Base-by-base conservation (phyloP, 2,329 filamentous ascomycete species). In the Chrysosporium keratinophilum region DNA sequence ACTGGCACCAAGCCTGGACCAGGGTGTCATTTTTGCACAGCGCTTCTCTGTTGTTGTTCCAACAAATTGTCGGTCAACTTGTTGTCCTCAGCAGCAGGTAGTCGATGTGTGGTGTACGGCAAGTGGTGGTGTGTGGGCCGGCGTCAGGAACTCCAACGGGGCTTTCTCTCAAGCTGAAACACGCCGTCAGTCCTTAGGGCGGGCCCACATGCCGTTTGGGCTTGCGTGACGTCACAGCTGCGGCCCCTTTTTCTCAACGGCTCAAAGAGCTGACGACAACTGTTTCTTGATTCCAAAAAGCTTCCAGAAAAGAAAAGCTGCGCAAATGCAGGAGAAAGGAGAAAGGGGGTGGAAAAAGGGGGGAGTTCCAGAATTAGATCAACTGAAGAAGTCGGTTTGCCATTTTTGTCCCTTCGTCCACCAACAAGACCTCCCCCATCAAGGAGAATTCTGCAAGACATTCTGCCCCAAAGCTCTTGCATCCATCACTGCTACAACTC, bases 111-210 rank as follows among this genome's bases (percentile, higher is more conserved):
- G n/a, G n/a, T n/a, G n/a, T n/a, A n/a, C n/a, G n/a, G n/a, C n/a
- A n/a, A n/a, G n/a, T n/a, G n/a, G n/a, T n/a, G n/a, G 43, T 28
- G 43, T 34, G 43, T 14, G 12, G 43, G 33, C 42, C n/a, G 3
- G 1, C 44, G n/a, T 37, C 10, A 37, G 31, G 33, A 37, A 37
- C 10, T 34, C 50, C 28, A 52, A 51, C 49, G 19, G 37, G 49
- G 49, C 49, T 45, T 7, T 11, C 15, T n/a, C 33, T 39, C 14
- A 40, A 39, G 15, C 31, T 52, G 50, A 52, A 52, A 52, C 50
- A 52, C 50, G 50, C 50, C 42, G 50, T 46, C 50, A 7, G 3
- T 42, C 39, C 11, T 14, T 28, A 28, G 7, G 19, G 47, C 37
- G 35, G 14, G 35, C 39, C 47, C 20, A 33, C 47, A 41, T 42